Conservation (phyloP, 805 yeast genomes). For the Crinitomyces ghanaensis region DNA sequence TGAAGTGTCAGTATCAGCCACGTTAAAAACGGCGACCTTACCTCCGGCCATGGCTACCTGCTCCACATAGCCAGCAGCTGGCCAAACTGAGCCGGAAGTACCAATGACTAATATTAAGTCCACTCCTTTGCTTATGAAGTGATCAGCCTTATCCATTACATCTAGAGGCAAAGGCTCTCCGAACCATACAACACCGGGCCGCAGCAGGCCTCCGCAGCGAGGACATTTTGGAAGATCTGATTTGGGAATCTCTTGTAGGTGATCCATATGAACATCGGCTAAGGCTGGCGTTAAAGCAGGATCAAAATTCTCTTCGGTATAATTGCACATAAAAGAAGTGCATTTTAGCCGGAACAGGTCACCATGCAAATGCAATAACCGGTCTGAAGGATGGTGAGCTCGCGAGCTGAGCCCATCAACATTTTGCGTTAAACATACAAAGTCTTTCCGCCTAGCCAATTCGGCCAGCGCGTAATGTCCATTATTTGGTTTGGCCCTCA, state of each 20-base stretch:
- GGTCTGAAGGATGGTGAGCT: conserved; percentile 45
- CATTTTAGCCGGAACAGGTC: conserved; percentile 62
- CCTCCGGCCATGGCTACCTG: conserved; percentile 64
- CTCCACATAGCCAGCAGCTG: conserved; percentile 86
- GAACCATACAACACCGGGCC: conserved; percentile 93
- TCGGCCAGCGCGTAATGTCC: conserved; percentile 65
- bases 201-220: conserved; percentile 50
- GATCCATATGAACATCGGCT: conserved; percentile 18
- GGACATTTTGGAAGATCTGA: conserved; percentile 68
- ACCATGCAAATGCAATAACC: conserved; percentile 69
- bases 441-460: conserved; percentile 38
- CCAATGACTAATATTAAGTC: conserved; percentile 78
- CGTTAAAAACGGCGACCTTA: conserved; percentile 73
- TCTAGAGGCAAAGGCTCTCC: conserved; percentile 74
- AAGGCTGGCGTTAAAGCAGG: conserved; percentile 53
- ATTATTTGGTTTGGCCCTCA: conserved; percentile 55
- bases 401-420: conserved; percentile 65
- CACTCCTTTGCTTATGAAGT: conserved; percentile 45
- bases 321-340: conserved; percentile 64
- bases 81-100: conserved; percentile 78
- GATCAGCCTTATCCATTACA: conserved; percentile 56
- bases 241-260: conserved; percentile 30
- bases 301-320: conserved; percentile 36
- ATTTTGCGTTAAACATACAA: conserved; percentile 69
- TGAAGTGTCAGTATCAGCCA: conserved; percentile 42